Percentiles rank a stretch among this genome's conserved stretches.
phyloP scores from a whole-genome alignment of 1,139 yeast genomes.

The Sugiyamaella grinbergsii region DNA sequence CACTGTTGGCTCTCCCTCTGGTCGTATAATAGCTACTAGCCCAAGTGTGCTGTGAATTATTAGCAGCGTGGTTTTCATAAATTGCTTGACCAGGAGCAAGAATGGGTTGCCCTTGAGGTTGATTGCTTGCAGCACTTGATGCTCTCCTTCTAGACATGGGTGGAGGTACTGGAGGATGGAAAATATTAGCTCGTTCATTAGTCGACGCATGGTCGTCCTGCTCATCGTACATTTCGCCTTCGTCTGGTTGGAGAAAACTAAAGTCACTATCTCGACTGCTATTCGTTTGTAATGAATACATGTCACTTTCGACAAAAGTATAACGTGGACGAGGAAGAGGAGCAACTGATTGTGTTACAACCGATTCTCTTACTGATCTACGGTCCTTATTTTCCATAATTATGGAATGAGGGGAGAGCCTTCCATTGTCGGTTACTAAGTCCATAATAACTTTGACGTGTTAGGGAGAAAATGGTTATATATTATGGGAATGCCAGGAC shows the following conservation, averaged over 20 bases:
- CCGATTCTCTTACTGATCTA: slow-evolving; percentile 22
- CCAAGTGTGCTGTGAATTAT: slow-evolving; percentile 15
- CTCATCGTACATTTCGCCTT: slow-evolving; percentile 20
- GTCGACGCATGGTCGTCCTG: slow-evolving; percentile 16
- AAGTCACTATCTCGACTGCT: slow-evolving; percentile 26
- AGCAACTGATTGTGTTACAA: slow-evolving; percentile 13
- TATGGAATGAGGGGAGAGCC: slow-evolving; percentile 9
- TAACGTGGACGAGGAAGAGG: slow-evolving; percentile 24
- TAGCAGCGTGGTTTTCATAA: slow-evolving; percentile 12
- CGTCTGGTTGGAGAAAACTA: slow-evolving; percentile 25
- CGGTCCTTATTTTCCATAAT: slow-evolving; percentile 22
- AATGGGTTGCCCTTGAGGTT: background rate
- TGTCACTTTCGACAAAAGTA: slow-evolving; percentile 27
- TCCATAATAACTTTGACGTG: slow-evolving; percentile 10
- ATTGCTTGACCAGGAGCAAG: slow-evolving; percentile 1
- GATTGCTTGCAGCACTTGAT: slow-evolving; percentile 7
- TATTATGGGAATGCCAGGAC: slow-evolving; percentile 1
- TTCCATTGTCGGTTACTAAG: background rate
- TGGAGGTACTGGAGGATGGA: slow-evolving; percentile 10
- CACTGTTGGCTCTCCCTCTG: background rate
- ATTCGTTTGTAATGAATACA: slow-evolving; percentile 20
- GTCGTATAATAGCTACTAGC: slow-evolving; percentile 12
- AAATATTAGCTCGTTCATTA: slow-evolving; percentile 15
- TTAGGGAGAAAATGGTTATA: background rate
- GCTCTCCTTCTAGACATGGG: slow-evolving; percentile 7